These are phyloP conservation scores for Zygoascus bituminiphila DNA, from an alignment of 805 yeast species.

Conservation along the genomic window DNA sequence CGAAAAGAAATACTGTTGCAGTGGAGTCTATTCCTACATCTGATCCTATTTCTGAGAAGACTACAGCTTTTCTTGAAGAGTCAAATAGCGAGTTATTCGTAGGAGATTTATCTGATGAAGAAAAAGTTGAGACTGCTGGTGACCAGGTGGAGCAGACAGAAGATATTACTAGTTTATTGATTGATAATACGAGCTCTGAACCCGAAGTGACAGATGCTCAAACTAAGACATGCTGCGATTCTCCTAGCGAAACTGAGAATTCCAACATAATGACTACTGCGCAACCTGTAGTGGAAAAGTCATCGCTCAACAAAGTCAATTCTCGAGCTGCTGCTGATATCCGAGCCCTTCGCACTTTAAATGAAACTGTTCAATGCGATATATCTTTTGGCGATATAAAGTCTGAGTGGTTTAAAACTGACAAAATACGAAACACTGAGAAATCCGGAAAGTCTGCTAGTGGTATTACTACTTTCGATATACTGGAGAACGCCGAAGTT, in stretches of 20 bases:
- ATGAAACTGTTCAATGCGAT: background rate
- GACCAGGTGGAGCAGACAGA: background rate
- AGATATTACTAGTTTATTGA: too few relatives aligned
- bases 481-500: conserved; percentile 20
- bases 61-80: background rate
- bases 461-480: conserved; percentile 1
- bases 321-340: background rate
- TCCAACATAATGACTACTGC: too few relatives aligned
- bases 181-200: too few relatives aligned
- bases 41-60: background rate
- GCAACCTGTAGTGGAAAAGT: too few relatives aligned
- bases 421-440: background rate
- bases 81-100: background rate
- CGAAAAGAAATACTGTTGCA: too few relatives aligned
- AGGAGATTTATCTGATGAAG: background rate
- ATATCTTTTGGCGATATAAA: background rate
- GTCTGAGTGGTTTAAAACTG: background rate
- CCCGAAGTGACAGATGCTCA: too few relatives aligned
- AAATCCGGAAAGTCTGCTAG: background rate
- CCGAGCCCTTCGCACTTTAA: background rate
- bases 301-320: too few relatives aligned
- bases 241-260: too few relatives aligned
- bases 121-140: background rate
- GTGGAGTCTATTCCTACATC: too few relatives aligned
- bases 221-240: too few relatives aligned